Percentiles rank a stretch among this genome's conserved stretches.
Conservation (phyloP, 169 alveolate genomes). For the Eimeria acervulina region DNA sequence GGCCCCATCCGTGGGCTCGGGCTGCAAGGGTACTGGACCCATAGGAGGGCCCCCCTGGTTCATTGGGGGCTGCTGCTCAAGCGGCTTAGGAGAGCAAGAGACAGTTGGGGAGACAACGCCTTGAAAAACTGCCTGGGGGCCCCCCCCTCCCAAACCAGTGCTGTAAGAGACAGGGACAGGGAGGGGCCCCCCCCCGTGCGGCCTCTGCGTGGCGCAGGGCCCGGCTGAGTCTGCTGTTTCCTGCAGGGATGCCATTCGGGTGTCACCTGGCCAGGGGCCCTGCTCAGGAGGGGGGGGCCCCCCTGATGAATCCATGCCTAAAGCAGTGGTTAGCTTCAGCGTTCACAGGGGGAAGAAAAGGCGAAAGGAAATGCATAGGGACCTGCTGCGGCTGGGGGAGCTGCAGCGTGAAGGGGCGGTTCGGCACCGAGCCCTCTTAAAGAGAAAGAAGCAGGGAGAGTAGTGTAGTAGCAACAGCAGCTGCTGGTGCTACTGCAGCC, state of each 20-base stretch:
- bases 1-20: slow-evolving; percentile 49
- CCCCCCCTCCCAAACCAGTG: background rate
- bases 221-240: slow-evolving; percentile 45
- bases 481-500: background rate
- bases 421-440: background rate
- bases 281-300: slow-evolving; percentile 37
- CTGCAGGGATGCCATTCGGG: slow-evolving; percentile 9
- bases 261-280: slow-evolving; percentile 44
- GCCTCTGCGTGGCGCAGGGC: slow-evolving; percentile 24
- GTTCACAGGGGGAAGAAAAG: background rate
- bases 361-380: background rate
- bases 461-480: background rate
- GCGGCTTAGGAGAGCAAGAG: slow-evolving; percentile 34
- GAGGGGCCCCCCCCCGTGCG: slow-evolving; percentile 22
- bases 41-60: slow-evolving; percentile 10
- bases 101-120: background rate
- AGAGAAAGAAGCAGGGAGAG: background rate
- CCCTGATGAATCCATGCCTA: slow-evolving; percentile 43
- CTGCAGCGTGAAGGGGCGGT: background rate
- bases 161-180: slow-evolving; percentile 36
- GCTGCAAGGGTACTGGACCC: slow-evolving; percentile 40
- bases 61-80: slow-evolving; percentile 32
- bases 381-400: slow-evolving; percentile 13
- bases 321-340: background rate
- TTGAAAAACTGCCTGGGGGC: slow-evolving; percentile 8